Evolutionary conservation across 306 rosid genomes (phyloP).

Genomic region (Amphicarpaea edgeworthii): DNA sequence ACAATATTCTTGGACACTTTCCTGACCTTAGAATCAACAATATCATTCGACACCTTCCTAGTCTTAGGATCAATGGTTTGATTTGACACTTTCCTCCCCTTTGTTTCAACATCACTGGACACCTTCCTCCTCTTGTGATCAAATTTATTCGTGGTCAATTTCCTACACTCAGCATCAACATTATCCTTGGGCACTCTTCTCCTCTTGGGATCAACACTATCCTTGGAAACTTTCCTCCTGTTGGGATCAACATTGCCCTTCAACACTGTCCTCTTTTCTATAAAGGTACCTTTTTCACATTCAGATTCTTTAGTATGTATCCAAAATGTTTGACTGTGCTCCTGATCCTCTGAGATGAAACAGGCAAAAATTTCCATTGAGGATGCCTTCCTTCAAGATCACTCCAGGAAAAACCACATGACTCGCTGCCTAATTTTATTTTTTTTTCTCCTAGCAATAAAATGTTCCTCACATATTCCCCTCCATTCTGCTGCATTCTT

Average conservation of each 20-base stretch:
- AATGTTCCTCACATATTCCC: constrained; percentile 51
- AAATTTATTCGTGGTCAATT: constrained; percentile 17
- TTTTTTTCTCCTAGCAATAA: constrained; percentile 58
- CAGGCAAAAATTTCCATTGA: constrained; percentile 62
- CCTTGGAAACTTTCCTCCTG: constrained; percentile 18
- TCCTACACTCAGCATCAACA: constrained; percentile 12
- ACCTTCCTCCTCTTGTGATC: constrained; percentile 2
- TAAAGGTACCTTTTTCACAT: constrained; percentile 45
- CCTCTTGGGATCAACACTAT: constrained; percentile 23
- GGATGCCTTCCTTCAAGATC: constrained; percentile 61
- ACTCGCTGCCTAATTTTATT: constrained; percentile 46
- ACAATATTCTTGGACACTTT: not conserved
- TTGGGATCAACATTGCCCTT: constrained; percentile 23
- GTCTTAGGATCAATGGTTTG: constrained; percentile 26
- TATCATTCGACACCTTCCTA: not conserved
- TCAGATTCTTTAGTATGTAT: constrained; percentile 44
- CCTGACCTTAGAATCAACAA: not conserved
- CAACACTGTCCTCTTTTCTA: constrained; percentile 56
- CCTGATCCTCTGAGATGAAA: constrained; percentile 65
- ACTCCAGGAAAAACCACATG: constrained; percentile 60
- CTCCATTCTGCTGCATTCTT: constrained; percentile 63
- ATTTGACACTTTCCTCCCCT: constrained; percentile 18
- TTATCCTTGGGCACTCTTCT: constrained; percentile 27
- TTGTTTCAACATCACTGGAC: constrained; percentile 17
- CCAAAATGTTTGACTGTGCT: constrained; percentile 55